A percentile compares a stretch with the other conserved stretches of the same genome.
These are phyloP conservation scores for Aspergillus glaucus DNA, from an alignment of 2,329 filamentous ascomycete genomes.

Conservation along the genomic window DNA sequence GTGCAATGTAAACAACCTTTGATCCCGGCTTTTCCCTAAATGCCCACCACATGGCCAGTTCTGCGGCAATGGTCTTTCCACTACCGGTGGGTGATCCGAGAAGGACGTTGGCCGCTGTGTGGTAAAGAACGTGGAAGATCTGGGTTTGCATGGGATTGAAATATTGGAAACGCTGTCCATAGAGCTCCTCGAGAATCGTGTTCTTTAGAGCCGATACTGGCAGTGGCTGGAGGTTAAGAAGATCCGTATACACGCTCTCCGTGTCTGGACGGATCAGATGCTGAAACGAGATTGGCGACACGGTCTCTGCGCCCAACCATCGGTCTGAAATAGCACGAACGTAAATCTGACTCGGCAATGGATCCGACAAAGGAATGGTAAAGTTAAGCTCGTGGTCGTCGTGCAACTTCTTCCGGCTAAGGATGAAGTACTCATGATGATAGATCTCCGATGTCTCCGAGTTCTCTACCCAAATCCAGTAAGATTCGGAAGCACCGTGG, in stretches of 20 bases:
- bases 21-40: constrained; percentile 90
- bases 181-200: constrained; percentile 77
- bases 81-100: constrained; percentile 94
- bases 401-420: constrained; percentile 80
- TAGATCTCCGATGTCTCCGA: constrained; percentile 97
- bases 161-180: constrained; percentile 80
- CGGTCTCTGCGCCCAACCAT: constrained; percentile 94
- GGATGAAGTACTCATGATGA: constrained; percentile 93
- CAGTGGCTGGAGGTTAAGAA: constrained; percentile 84
- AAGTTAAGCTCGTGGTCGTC: constrained; percentile 98
- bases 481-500: constrained; percentile 90
- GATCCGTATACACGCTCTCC: constrained; percentile 92
- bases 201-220: constrained; percentile 85
- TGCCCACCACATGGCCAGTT: constrained; percentile 99
- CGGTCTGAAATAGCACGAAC: constrained; percentile 89
- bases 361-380: constrained; percentile 90
- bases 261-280: constrained; percentile 96
- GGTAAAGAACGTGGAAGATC: constrained; percentile 93
- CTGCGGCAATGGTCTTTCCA: constrained; percentile 93
- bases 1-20: constrained; percentile 97
- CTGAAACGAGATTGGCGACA: constrained; percentile 92
- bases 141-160: constrained; percentile 99
- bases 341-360: constrained; percentile 91
- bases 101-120: constrained; percentile 85
- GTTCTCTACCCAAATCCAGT: constrained; percentile 99